Base-by-base conservation (phyloP, 2,329 filamentous ascomycete species). In the Monosporascus cannonballus region DNA sequence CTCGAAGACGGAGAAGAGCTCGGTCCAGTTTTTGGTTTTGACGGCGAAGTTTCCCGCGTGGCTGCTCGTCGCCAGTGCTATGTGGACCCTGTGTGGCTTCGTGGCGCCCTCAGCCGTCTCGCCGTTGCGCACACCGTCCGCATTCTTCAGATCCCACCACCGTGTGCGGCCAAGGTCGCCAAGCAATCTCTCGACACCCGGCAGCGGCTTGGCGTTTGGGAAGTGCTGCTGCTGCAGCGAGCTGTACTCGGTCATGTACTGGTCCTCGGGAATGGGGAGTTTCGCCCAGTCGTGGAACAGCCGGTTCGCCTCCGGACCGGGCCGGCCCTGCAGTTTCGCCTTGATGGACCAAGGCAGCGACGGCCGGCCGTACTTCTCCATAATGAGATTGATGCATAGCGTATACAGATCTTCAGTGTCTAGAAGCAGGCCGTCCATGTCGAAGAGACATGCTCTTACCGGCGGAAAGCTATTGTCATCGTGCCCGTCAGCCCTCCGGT, bases 401-500 rank as follows among this genome's bases (percentile, higher is more conserved):
- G 90, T 94, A 76, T 97, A 97, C 52, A 84, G 71, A 64, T 97
- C 94, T 76, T 97, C 94, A 36, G 89, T 91, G 72, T 97, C 86
- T 67, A 99, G 88, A 20, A 99, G 83, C 37, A 99, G 86, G 55
- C 94, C 94, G 71, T 99, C 94, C 92, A 97, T 96, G 76, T 99
- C 94, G 70, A 99, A 97, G 59, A 99, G 85, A 71, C 92, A 96
- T 61, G 93, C 94, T 61, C 91, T 83, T 54, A 97, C 79, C 47
- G 87, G 84, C 20, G 89, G 87, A 70, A 91, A 85, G 67, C 87
- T 90, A 64, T 34, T 25, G 34, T 48, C 18, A 46, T 42, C 24
- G 49, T 25, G n/a, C 4, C 25, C 34, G 39, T 62, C 39, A 64
- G 56, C 48, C 49, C 47, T 48, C 22, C 6, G 18, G 51, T 63